Conservation (phyloP, 2,329 filamentous ascomycete genomes). For the Pestalotiopsis sp. region DNA sequence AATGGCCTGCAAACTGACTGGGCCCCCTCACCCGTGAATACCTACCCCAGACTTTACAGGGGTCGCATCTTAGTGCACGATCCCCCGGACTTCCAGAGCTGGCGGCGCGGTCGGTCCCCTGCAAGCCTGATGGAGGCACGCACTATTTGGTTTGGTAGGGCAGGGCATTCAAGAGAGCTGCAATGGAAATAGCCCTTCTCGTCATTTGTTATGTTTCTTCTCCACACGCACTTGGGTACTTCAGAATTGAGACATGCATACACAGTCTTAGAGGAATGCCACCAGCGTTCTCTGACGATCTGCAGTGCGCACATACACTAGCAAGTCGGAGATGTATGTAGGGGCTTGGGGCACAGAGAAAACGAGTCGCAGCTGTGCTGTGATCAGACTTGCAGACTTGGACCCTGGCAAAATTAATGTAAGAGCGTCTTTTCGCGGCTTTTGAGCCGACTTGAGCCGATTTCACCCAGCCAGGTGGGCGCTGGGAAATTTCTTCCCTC, state of each 20-base stretch:
- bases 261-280: neutral
- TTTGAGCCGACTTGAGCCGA: neutral
- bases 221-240: neutral
- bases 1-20: no score
- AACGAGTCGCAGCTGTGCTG: no score
- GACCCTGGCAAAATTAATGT: no score
- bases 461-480: neutral
- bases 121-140: neutral
- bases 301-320: neutral
- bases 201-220: neutral
- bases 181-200: neutral
- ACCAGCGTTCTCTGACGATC: neutral
- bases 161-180: neutral
- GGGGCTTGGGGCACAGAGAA: neutral
- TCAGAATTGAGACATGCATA: neutral
- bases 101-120: neutral
- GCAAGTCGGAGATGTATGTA: neutral
- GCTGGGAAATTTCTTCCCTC: neutral
- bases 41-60: constrained; percentile 10
- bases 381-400: neutral
- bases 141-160: neutral
- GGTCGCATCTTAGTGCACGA: neutral
- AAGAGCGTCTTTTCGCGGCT: neutral
- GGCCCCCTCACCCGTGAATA: neutral
- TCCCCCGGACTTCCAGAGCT: constrained; percentile 11